These are phyloP conservation scores for Pouteria campechiana DNA, from an alignment of 179 eudicot species.

Conservation along the genomic window DNA sequence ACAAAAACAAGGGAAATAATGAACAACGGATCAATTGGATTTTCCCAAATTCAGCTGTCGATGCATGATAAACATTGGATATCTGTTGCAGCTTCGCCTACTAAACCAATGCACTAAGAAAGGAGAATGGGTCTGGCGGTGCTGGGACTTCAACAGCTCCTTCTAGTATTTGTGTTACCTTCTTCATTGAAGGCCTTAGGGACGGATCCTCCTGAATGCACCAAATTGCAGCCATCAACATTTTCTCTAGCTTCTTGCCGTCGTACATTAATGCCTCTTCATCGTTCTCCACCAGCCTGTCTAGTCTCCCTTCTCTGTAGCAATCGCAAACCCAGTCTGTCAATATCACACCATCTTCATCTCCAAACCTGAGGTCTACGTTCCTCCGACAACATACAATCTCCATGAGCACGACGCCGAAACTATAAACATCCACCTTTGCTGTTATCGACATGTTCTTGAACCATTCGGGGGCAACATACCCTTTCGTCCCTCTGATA, in stretches of 20 bases:
- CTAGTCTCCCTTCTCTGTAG: slow-evolving; percentile 4
- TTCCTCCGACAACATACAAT: slow-evolving; percentile 6
- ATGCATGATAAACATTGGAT: too few species aligned
- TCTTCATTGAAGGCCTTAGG: slow-evolving; percentile 18
- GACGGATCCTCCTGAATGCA: slow-evolving; percentile 25
- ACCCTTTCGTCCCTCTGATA: slow-evolving; percentile 14
- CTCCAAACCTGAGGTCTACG: neutral
- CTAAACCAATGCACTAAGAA: too few species aligned
- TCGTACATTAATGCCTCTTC: slow-evolving; percentile 16
- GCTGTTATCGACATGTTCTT: slow-evolving; percentile 5
- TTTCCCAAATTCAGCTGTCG: too few species aligned
- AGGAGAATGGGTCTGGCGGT: slow-evolving; percentile 17
- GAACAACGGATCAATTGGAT: too few species aligned
- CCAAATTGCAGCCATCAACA: slow-evolving; percentile 24
- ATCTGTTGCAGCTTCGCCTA: too few species aligned
- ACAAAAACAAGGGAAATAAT: too few species aligned
- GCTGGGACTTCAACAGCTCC: slow-evolving; percentile 13
- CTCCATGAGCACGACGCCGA: slow-evolving; percentile 13
- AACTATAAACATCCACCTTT: slow-evolving; percentile 18
- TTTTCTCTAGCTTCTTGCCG: slow-evolving; percentile 6
- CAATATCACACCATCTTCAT: slow-evolving; percentile 4
- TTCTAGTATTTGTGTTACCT: slow-evolving; percentile 23
- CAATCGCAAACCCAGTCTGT: slow-evolving; percentile 18
- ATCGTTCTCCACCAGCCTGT: slow-evolving; percentile 14
- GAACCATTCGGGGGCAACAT: slow-evolving; percentile 18